These are phyloP conservation scores for Penicillium lividum DNA, from an alignment of 495 filamentous ascomycete genomes.

Conservation along the genomic window DNA sequence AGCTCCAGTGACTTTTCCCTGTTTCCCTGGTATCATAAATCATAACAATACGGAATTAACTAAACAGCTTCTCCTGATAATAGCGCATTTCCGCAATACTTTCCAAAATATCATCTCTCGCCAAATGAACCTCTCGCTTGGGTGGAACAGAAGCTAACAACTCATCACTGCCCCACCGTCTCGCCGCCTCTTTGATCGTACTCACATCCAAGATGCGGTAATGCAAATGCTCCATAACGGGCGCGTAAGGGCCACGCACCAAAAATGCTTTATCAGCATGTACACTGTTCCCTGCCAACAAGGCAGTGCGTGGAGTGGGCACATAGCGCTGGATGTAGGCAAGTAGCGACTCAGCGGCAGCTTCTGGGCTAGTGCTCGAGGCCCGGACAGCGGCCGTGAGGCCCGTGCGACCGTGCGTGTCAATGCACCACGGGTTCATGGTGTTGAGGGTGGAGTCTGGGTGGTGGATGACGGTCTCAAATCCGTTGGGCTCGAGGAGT, in stretches of 20 bases:
- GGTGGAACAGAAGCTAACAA: slow-evolving; percentile 59
- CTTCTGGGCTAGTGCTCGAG: slow-evolving; percentile 69
- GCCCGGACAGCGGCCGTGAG: slow-evolving; percentile 74
- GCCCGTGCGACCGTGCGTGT: slow-evolving; percentile 68
- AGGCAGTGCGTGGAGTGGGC: slow-evolving; percentile 59
- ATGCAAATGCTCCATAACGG: slow-evolving; percentile 73
- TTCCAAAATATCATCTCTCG: slow-evolving; percentile 86
- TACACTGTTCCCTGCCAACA: slow-evolving; percentile 90
- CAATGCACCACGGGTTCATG: slow-evolving; percentile 75
- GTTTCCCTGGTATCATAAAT: neutral
- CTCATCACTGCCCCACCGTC: slow-evolving; percentile 71
- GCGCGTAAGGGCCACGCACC: slow-evolving; percentile 66
- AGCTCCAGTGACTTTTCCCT: neutral
- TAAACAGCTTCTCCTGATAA: slow-evolving; percentile 56
- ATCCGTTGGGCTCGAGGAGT: slow-evolving; percentile 73
- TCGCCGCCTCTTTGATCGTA: slow-evolving; percentile 81
- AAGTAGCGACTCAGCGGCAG: slow-evolving; percentile 73
- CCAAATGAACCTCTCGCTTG: slow-evolving; percentile 80
- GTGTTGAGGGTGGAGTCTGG: slow-evolving; percentile 64
- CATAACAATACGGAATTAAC: slow-evolving; percentile 1
- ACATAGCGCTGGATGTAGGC: slow-evolving; percentile 73
- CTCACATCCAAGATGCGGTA: slow-evolving; percentile 93
- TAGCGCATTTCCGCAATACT: slow-evolving; percentile 89
- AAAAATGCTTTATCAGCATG: slow-evolving; percentile 89
- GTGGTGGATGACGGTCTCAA: slow-evolving; percentile 79